These are phyloP conservation scores for Mortierella alpina DNA, from an alignment of 192 early-diverging fungal genomes.

Conservation along the genomic window DNA sequence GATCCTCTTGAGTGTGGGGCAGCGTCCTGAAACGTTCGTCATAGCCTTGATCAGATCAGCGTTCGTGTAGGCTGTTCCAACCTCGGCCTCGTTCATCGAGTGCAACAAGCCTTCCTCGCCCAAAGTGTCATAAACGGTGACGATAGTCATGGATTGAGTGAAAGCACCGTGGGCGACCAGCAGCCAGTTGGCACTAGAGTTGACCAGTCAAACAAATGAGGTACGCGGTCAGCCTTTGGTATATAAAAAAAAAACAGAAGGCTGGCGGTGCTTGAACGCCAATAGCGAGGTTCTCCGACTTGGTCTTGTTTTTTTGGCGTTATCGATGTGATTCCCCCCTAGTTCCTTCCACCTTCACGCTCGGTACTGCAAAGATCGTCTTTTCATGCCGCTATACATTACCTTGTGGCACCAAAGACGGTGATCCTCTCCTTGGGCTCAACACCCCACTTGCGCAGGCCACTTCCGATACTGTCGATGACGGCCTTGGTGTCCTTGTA, in stretches of 20 bases:
- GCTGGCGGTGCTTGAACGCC: background rate
- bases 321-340: too few relatives aligned
- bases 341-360: too few relatives aligned
- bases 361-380: too few relatives aligned
- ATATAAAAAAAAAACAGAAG: background rate
- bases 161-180: constrained; percentile 57
- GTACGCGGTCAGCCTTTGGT: background rate
- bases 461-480: constrained; percentile 69
- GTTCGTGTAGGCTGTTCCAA: constrained; percentile 76
- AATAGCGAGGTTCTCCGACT: background rate
- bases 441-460: constrained; percentile 72
- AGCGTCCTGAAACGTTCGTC: constrained; percentile 61
- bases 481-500: constrained; percentile 70
- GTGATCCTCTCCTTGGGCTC: constrained; percentile 55
- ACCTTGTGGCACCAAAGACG: constrained; percentile 77
- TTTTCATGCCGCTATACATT: background rate
- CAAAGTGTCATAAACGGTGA: constrained; percentile 85
- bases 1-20: constrained; percentile 69
- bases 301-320: too few relatives aligned
- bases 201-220: background rate
- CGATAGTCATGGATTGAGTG: constrained; percentile 74
- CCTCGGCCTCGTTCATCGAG: constrained; percentile 83
- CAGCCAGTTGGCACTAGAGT: constrained; percentile 45
- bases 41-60: constrained; percentile 72
- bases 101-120: constrained; percentile 83